Evolutionary conservation across 345 rosid genomes (phyloP).

Genomic region (Eucalyptus globulus): DNA sequence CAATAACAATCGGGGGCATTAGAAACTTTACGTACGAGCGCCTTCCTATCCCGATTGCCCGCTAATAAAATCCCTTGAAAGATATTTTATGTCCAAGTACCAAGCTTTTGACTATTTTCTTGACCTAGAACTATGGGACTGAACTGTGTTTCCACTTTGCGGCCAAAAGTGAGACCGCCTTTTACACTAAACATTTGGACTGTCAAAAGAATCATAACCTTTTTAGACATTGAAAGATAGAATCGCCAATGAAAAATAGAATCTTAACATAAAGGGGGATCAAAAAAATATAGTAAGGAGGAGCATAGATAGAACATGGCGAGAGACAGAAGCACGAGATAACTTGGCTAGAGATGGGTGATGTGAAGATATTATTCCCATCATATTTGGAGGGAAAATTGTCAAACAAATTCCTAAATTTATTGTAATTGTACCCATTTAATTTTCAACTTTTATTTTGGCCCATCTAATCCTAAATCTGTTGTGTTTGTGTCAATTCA

Average conservation of each 20-base stretch:
- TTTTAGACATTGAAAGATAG: background rate
- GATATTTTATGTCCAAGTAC: background rate
- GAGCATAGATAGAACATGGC: background rate
- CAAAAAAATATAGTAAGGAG: background rate
- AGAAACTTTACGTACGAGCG: background rate
- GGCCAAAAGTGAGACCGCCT: background rate
- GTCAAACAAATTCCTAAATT: background rate
- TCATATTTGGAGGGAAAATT: background rate
- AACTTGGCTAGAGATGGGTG: background rate
- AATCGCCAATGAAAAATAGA: background rate
- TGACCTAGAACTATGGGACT: background rate
- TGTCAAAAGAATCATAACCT: background rate
- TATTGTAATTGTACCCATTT: background rate
- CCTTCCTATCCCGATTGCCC: background rate
- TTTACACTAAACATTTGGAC: background rate
- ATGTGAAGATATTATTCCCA: background rate
- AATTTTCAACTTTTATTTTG: too few species aligned
- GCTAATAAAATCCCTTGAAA: background rate
- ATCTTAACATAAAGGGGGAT: background rate
- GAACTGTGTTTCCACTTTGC: background rate
- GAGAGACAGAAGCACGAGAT: background rate
- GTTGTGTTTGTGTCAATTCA: too few species aligned
- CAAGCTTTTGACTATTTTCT: background rate
- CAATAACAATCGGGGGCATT: background rate
- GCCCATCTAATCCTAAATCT: too few species aligned